Conservation (phyloP, 108 stramenopile species). For the Stephanodiscus minutulus region DNA sequence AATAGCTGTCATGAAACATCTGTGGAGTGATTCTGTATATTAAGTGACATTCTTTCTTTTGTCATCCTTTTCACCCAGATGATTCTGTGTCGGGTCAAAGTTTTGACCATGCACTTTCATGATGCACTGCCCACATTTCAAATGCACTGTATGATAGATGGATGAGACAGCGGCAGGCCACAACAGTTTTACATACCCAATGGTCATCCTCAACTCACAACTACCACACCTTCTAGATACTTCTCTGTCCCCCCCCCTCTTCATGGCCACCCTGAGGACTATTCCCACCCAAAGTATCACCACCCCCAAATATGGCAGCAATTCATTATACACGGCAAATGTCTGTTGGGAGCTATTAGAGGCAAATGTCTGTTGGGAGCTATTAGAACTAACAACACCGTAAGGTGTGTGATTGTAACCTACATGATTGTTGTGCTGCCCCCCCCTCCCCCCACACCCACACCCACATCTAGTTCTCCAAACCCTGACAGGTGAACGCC, state of each 20-base stretch:
- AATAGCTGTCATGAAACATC: too few relatives aligned
- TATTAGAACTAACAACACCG: conserved; percentile 39
- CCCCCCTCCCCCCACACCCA: conserved; percentile 6
- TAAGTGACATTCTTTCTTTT: too few relatives aligned
- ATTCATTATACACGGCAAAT: too few relatives aligned
- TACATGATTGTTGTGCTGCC: conserved; percentile 40
- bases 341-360: conserved; percentile 34
- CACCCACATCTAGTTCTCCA: too few relatives aligned
- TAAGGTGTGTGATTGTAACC: conserved; percentile 18
- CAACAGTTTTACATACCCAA: too few relatives aligned
- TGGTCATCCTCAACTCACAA: neutral
- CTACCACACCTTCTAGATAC: conserved; percentile 30
- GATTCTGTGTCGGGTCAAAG: too few relatives aligned
- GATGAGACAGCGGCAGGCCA: too few relatives aligned
- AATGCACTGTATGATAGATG: too few relatives aligned
- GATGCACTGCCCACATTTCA: too few relatives aligned
- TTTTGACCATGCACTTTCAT: too few relatives aligned
- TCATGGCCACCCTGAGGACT: conserved; percentile 17
- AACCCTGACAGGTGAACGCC: conserved; percentile 2
- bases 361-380: conserved; percentile 42
- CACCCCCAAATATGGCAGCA: conserved; percentile 37
- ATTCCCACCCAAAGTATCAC: conserved; percentile 29
- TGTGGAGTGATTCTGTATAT: too few relatives aligned
- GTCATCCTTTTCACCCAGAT: too few relatives aligned
- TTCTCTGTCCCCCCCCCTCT: conserved; percentile 34